These are phyloP conservation scores for Boletus edulis DNA, from an alignment of 768 basidiomycete genomes.

Conservation along the genomic window DNA sequence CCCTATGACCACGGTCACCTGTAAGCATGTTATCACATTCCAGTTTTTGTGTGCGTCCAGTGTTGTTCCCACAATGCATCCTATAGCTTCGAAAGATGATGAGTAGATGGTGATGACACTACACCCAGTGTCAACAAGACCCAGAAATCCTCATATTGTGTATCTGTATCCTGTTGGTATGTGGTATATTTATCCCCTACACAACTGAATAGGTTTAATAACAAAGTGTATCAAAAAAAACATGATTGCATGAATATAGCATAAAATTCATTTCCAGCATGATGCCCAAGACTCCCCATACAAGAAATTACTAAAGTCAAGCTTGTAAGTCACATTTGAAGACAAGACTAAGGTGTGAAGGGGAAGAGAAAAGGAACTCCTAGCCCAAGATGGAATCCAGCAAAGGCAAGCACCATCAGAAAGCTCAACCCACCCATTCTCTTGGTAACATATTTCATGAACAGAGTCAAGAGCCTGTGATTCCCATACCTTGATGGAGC, in stretches of 20 bases:
- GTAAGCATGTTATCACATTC: too few relatives aligned
- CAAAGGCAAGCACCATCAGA: conserved; percentile 5
- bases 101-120: too few relatives aligned
- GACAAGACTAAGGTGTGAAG: conserved; percentile 16
- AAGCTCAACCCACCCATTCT: conserved; percentile 19
- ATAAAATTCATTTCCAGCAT: conserved; percentile 16
- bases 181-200: neutral
- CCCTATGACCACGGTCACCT: too few relatives aligned
- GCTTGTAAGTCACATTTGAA: conserved; percentile 2
- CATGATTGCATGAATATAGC: neutral
- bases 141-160: too few relatives aligned
- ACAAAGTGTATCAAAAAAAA: neutral
- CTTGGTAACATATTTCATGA: conserved; percentile 3
- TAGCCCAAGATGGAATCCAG: conserved; percentile 20
- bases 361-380: conserved; percentile 18
- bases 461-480: neutral
- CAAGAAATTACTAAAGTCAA: conserved; percentile 7
- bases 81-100: too few relatives aligned
- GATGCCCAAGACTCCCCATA: conserved; percentile 19
- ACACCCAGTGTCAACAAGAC: too few relatives aligned
- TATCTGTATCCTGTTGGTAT: neutral
- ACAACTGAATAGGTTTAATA: neutral
- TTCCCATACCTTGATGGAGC: conserved; percentile 12
- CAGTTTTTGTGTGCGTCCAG: too few relatives aligned
- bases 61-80: too few relatives aligned